Evolutionary conservation across 495 filamentous ascomycete genomes (phyloP), one percentile per base, ranked within the genome.

Genomic region (Hyaloscypha bicolor): DNA sequence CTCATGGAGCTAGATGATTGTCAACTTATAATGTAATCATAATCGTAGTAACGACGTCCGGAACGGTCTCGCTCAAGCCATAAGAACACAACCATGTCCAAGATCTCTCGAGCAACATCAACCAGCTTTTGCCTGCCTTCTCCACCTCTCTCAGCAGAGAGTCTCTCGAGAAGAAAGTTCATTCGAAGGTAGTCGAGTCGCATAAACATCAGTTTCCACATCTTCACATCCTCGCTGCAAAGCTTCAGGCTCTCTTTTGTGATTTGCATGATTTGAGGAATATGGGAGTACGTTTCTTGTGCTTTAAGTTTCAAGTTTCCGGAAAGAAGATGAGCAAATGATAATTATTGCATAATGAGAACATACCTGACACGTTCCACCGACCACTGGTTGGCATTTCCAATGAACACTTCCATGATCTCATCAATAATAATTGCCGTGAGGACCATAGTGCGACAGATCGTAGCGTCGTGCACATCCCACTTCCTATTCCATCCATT

Each of bases 1-100:
- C 0, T 3, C 12, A 6, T 16, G 19, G 8, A 53, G 9, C 8
- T 9, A n/a, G 3, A 53, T 53, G 5, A 12, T 21, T 9, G 1
- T 21, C 19, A 53, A 53, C 84, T 72, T 78, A 88, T 84, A 35
- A 88, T 72, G 80, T 86, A 88, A 12, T 82, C 80, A 65, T 81
- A 83, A 65, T 88, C 84, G 22, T 78, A 75, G 30, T 80, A 79
- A 37, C 86, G 77, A 60, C 85, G 79, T 1, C 21, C 22, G 0
- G 42, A 48, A 2, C 67, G 55, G 48, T 67, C 69, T 45, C 65
- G 45, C 3, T 71, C 25, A 4, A 63, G 12, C 69, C 69, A 71
- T 9, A 68, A n/a, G 42, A 56, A 61, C 0, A 64, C 37, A 5
- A 39, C 48, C 37, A 66, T 35, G 22, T 68, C 65, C 4, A 65